These are phyloP conservation scores for Patellifolia procumbens DNA, from an alignment of 179 eudicot genomes.

Conservation along the genomic window DNA sequence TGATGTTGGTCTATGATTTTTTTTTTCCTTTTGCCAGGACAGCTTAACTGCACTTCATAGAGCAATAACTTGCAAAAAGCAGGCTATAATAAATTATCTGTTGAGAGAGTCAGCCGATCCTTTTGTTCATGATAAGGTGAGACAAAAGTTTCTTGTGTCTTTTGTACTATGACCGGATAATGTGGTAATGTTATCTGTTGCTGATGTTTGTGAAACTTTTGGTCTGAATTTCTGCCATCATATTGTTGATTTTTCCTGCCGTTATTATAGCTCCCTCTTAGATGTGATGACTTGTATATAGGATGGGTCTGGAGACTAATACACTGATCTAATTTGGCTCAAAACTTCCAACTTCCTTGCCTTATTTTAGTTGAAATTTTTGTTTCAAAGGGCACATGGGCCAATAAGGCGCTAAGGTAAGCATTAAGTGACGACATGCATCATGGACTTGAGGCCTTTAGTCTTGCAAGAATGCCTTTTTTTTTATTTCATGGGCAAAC, in stretches of 20 bases:
- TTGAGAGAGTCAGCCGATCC: conserved; percentile 92
- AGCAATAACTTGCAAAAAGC: conserved; percentile 83
- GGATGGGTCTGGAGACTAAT: not conserved
- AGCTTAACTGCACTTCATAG: conserved; percentile 91
- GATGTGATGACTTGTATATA: not conserved
- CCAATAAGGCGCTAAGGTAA: not conserved
- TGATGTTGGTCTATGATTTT: not conserved
- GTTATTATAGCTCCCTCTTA: not conserved
- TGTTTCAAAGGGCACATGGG: not conserved
- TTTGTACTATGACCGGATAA: not conserved
- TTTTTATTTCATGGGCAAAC: too few relatives aligned
- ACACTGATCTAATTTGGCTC: not conserved
- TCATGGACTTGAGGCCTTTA: not conserved
- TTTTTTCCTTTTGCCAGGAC: conserved; percentile 48
- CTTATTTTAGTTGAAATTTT: not conserved
- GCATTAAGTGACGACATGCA: not conserved
- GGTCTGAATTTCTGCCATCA: not conserved
- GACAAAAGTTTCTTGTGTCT: conserved; percentile 15
- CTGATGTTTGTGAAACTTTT: conserved; percentile 5
- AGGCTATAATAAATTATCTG: conserved; percentile 69
- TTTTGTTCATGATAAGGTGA: conserved; percentile 74
- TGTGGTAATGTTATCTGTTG: conserved; percentile 11
- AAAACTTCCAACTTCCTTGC: not conserved
- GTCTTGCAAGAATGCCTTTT: not conserved
- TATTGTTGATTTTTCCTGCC: not conserved